Base-by-base conservation (phyloP, 495 filamentous ascomycete genomes). In the Podospora pseudocomata region DNA sequence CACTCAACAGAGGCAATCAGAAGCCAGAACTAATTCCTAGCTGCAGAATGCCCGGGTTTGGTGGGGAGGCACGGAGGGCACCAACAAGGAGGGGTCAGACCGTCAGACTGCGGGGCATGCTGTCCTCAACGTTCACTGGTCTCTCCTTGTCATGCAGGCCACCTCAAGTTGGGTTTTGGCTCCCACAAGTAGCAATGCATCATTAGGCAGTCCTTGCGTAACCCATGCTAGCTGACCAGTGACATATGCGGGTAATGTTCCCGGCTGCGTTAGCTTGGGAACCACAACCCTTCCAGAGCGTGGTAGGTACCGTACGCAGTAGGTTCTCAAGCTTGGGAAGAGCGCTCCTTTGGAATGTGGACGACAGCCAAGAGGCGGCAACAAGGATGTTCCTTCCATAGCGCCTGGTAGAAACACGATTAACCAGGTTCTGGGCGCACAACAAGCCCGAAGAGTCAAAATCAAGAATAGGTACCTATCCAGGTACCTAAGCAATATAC, bases 131-230 rank as follows among this genome's bases (percentile, higher is more conserved):
- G 39, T 49, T 49, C 7, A 49, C 13, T 30, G 59, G 56, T 18
- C n/a, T 20, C 23, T 20, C 56, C 56, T 7, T 20, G 56, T 58
- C 5, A 58, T 20, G 56, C n/a, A 18, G 56, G 56, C n/a, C n/a
- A 20, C 19, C 9, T 20, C 18, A n/a, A 58, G 56, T 58, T 58
- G 18, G 56, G 56, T 58, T 58, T 58, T 27, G 19, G 56, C 1
- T 20, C 3, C 23, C 23, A n/a, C 55, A n/a, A 27, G 23, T 1
- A 9, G 23, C 19, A 9, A 27, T 58, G 19, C n/a, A 9, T 58
- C n/a, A 20, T 58, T n/a, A 58, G 56, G 56, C 56, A 58, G 56
- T 20, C 56, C 18, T 20, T 58, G 56, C 56, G 56, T 9, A 58
- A 58, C 56, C 56, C 39, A 49, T 49, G 39, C 39, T 49, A 11